phyloP scores from a whole-genome alignment of 2,329 filamentous ascomycete species.

The Clarireedia hainanense region DNA sequence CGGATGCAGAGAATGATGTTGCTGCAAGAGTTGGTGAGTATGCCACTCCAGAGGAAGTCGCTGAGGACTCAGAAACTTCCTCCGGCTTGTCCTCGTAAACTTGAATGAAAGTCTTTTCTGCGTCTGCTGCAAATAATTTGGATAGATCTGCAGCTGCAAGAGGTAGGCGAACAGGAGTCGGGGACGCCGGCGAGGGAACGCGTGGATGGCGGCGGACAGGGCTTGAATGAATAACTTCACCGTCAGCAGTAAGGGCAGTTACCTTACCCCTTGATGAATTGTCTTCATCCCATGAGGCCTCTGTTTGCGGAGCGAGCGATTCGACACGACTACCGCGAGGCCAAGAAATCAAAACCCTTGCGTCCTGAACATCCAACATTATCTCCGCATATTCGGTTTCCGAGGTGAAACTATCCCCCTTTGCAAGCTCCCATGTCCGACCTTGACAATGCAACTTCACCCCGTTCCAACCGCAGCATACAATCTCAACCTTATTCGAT shows the following conservation, averaged over 20 bases:
- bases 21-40: slow-evolving; percentile 22
- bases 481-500: slow-evolving; percentile 73
- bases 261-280: slow-evolving; percentile 43
- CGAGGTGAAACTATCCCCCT: slow-evolving; percentile 83
- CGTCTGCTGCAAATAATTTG: slow-evolving; percentile 34
- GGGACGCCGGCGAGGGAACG: slow-evolving; percentile 72
- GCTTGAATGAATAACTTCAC: slow-evolving; percentile 48
- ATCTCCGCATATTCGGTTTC: slow-evolving; percentile 84
- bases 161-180: slow-evolving; percentile 39
- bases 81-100: slow-evolving; percentile 65
- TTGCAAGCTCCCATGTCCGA: slow-evolving; percentile 74
- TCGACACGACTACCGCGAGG: slow-evolving; percentile 49
- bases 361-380: slow-evolving; percentile 91
- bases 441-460: slow-evolving; percentile 88
- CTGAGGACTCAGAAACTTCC: slow-evolving; percentile 36
- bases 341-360: slow-evolving; percentile 84
- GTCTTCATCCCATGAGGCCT: slow-evolving; percentile 62
- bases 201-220: slow-evolving; percentile 47
- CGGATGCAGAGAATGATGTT: slow-evolving; percentile 18
- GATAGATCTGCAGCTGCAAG: slow-evolving; percentile 16
- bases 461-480: slow-evolving; percentile 94
- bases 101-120: slow-evolving; percentile 43
- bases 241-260: slow-evolving; percentile 27
- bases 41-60: slow-evolving; percentile 14
- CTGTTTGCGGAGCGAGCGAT: slow-evolving; percentile 34